Evolutionary conservation across 2,329 filamentous ascomycete species (phyloP).

Genomic region (Fusarium papillatum): DNA sequence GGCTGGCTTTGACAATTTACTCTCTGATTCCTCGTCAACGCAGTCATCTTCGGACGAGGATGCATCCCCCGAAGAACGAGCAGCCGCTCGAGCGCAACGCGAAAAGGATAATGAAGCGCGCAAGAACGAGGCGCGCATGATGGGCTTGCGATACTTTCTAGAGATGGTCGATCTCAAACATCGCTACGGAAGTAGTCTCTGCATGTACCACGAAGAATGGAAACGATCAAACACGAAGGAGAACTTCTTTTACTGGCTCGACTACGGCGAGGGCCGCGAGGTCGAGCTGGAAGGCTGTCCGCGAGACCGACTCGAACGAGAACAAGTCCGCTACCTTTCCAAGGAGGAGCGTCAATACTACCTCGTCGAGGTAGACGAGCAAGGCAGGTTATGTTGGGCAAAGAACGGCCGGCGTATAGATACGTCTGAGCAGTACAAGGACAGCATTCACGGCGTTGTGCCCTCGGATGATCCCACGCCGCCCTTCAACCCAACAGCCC

Average conservation of each 20-base stretch:
- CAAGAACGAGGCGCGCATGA: constrained; percentile 78
- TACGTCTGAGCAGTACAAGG: constrained; percentile 81
- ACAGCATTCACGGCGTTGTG: constrained; percentile 83
- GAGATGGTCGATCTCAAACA: constrained; percentile 92
- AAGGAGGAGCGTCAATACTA: constrained; percentile 87
- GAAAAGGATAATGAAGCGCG: constrained; percentile 67
- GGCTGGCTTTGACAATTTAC: constrained; percentile 76
- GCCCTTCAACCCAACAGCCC: constrained; percentile 54
- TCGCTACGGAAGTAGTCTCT: constrained; percentile 86
- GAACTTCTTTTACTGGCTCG: constrained; percentile 96
- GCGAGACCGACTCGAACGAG: constrained; percentile 79
- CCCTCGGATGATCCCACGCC: constrained; percentile 72
- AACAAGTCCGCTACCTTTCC: constrained; percentile 87
- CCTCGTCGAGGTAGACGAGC: constrained; percentile 79
- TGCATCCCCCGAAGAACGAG: constrained; percentile 53
- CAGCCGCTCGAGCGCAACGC: constrained; percentile 54
- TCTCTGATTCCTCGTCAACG: constrained; percentile 56
- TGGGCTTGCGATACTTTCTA: constrained; percentile 88
- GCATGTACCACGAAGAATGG: constrained; percentile 88
- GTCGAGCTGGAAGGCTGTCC: constrained; percentile 81
- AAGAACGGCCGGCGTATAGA: constrained; percentile 85
- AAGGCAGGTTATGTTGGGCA: constrained; percentile 87
- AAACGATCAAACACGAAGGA: constrained; percentile 81
- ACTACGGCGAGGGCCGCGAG: constrained; percentile 80
- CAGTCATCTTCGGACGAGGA: constrained; percentile 45